Evolutionary conservation across 2,329 filamentous ascomycete genomes (phyloP).

Genomic region (Sarocladium oryzae): DNA sequence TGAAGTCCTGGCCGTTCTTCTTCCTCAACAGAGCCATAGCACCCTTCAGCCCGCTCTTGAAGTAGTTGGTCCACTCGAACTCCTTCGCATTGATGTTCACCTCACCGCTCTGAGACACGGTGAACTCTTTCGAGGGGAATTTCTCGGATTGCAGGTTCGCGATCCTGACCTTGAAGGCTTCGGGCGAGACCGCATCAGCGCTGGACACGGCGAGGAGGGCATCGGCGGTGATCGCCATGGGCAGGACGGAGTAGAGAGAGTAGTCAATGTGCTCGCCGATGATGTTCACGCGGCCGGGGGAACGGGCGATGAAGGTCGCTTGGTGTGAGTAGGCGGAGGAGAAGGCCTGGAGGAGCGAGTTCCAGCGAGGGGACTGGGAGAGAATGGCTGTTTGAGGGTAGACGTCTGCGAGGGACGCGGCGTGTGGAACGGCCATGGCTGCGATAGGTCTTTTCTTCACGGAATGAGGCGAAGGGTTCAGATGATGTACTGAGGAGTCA

Average conservation of each 20-base stretch:
- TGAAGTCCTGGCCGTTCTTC: slow-evolving; percentile 55
- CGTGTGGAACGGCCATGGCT: slow-evolving; percentile 62
- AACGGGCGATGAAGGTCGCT: slow-evolving; percentile 78
- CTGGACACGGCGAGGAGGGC: slow-evolving; percentile 74
- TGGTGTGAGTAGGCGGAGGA: slow-evolving; percentile 59
- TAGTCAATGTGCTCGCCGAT: slow-evolving; percentile 99
- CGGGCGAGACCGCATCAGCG: slow-evolving; percentile 32
- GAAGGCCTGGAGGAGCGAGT: slow-evolving; percentile 65
- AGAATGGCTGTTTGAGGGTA: slow-evolving; percentile 69
- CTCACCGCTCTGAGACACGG: slow-evolving; percentile 53
- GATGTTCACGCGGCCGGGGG: slow-evolving; percentile 92
- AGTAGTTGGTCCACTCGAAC: slow-evolving; percentile 98
- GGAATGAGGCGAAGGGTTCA: no score
- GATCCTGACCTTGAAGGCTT: slow-evolving; percentile 63
- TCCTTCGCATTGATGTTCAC: slow-evolving; percentile 79
- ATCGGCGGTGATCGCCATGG: slow-evolving; percentile 91
- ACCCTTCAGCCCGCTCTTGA: slow-evolving; percentile 83
- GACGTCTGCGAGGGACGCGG: slow-evolving; percentile 69
- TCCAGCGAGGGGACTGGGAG: slow-evolving; percentile 68
- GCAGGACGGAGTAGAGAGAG: slow-evolving; percentile 89
- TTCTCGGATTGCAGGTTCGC: slow-evolving; percentile 71
- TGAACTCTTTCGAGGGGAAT: slow-evolving; percentile 71
- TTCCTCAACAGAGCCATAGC: slow-evolving; percentile 71
- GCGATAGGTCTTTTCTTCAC: no score
- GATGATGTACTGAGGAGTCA: no score